Evolutionary conservation across 1,284 basidiomycete species (phyloP), one percentile per base, ranked within the genome.

Genomic region (Rhodotorula sp.): DNA sequence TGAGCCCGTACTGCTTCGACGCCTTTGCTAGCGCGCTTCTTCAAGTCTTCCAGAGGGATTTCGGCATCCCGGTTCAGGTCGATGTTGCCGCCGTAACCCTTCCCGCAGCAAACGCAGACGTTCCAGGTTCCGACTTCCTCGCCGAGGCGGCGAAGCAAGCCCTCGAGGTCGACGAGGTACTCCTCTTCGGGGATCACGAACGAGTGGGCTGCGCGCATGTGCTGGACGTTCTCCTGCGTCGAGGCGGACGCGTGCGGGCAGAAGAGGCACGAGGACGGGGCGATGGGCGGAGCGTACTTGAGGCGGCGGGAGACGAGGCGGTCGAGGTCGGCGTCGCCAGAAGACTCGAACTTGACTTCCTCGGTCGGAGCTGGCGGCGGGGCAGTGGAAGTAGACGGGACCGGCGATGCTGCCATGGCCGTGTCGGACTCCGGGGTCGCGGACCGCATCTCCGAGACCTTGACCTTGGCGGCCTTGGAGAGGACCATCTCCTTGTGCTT

Each of bases 181-280:
- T 97, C 92, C 54, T 88, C 88, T 76, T 99, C 95, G 58, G 97
- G 97, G 70, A 99, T 85, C 85, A 97, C 98, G 86, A 99, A 99
- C 38, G 93, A 93, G 82, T 99, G 97, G 0, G 82, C 82, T 57
- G 82, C 81, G 48, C 89, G 87, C 97, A 99, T 99, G 84, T 99
- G 97, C 0, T 85, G 83, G 28, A 97, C 84, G 77, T 90, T 93
- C 12, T 85, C 85, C 10, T 88, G 81, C 0, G 83, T 50, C 60
- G 79, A 77, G 16, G 86, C 85, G 19, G 83, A 77, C 45, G 70
- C 19, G 56, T 83, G 78, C 19, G 86, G 72, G 83, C 97, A 99
- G 85, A 99, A 99, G 64, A 99, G 89, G 80, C 94, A 97, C 63
- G 72, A 63, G 26, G 71, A 72, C 21, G 70, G 34, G 14, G 74